Base-by-base conservation (phyloP, 2,329 filamentous ascomycete species). In the Didymella sp. region DNA sequence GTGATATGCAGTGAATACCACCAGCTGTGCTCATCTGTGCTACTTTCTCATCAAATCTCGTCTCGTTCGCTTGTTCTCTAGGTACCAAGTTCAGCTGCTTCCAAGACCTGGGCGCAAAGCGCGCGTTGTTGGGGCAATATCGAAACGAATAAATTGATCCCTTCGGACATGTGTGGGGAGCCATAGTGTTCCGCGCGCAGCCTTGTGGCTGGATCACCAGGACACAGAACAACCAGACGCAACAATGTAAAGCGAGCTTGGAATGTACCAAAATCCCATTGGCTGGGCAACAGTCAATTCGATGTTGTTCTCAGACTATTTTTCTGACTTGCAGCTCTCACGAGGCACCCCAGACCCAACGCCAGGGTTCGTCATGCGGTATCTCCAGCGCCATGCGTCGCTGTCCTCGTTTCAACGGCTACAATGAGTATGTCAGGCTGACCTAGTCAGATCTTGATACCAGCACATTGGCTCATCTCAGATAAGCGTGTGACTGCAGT, bases 141-240 rank as follows among this genome's bases (percentile, higher is more conserved):
- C 31, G 25, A 57, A 49, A 17, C 31, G 25, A 48, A 33, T 15
- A 24, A 43, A 35, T 37, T 25, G 19, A 35, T 31, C 25, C 37
- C 49, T 52, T 52, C 54, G 54, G 54, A 52, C 25, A 52, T 52
- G 31, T 44, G 54, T 48, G 54, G 54, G 54, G 54, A 57, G 54
- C 54, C 54, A 57, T 51, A 11, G 30, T 52, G 38, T 51, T 31
- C 43, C 43, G 37, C 47, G 30, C 30, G 42, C 37, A 48, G 28
- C 43, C 35, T 51, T 48, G 54, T 57, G 54, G 54, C 54, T 57
- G 54, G 21, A 57, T 52, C 54, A 51, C 43, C 43, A 47, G 48
- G 43, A 52, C 46, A 51, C 13, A 21, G n/a, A 43, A 43, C 19
- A 43, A 21, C 30, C 42, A 51, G 15, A 43, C 28, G 22, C 37